Evolutionary conservation across 73 alveolate genomes (phyloP).

Genomic region (Paramecium primaurelia): DNA sequence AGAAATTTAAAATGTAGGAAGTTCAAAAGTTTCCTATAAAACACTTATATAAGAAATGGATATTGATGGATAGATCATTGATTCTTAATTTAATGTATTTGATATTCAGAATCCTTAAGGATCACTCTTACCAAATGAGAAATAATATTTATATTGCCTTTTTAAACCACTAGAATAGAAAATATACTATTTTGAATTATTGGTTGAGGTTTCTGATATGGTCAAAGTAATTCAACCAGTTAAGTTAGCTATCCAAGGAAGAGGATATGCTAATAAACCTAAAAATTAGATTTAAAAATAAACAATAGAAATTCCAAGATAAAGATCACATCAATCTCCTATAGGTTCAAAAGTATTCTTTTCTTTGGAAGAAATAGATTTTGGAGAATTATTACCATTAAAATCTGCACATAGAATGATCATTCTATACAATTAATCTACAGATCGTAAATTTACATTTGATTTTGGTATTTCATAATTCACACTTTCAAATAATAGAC

Average conservation of each 20-base stretch:
- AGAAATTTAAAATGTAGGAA: constrained; percentile 94
- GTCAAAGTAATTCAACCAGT: constrained; percentile 79
- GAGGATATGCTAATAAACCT: constrained; percentile 58
- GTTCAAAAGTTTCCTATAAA: constrained; percentile 87
- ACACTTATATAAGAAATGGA: constrained; percentile 79
- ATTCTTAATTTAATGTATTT: constrained; percentile 88
- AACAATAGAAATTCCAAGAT: constrained; percentile 75
- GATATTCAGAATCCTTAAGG: constrained; percentile 96
- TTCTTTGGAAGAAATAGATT: constrained; percentile 94
- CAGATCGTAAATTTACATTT: constrained; percentile 81
- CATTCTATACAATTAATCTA: constrained; percentile 86
- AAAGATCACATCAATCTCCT: constrained; percentile 73
- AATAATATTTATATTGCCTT: constrained; percentile 81
- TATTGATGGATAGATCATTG: constrained; percentile 71
- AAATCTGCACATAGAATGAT: constrained; percentile 86
- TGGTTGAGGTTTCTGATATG: constrained; percentile 87
- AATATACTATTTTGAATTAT: constrained; percentile 82
- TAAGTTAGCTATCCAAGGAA: constrained; percentile 62
- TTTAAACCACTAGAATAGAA: constrained; percentile 95
- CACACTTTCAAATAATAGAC: constrained; percentile 56
- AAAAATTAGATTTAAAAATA: constrained; percentile 62
- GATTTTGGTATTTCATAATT: constrained; percentile 77
- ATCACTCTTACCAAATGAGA: constrained; percentile 87
- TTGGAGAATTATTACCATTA: constrained; percentile 93
- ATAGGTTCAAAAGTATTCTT: constrained; percentile 91